phyloP scores from a whole-genome alignment of 495 filamentous ascomycete genomes.

The Penicillium lagena region DNA sequence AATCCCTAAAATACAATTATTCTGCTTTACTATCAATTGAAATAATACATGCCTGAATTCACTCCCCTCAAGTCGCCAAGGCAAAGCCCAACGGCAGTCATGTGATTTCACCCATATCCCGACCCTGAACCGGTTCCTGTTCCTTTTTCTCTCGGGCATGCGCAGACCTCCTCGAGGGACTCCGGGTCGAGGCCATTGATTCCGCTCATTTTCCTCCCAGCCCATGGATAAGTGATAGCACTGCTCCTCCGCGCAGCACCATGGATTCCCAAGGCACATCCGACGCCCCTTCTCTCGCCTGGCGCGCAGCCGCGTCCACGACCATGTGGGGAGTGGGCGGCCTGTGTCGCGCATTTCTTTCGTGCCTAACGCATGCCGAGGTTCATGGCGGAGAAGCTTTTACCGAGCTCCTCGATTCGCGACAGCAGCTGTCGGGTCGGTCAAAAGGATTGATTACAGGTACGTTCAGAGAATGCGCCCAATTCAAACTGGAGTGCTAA shows the following conservation, averaged over 20 bases:
- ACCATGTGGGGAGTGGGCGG: constrained; percentile 40
- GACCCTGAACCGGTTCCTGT: background rate
- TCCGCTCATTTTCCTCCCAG: too few species aligned
- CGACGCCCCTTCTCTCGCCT: constrained; percentile 35
- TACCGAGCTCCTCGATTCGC: constrained; percentile 64
- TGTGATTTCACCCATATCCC: constrained; percentile 10
- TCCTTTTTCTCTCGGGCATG: background rate
- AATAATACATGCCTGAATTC: too few species aligned
- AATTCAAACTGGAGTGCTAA: constrained; percentile 7
- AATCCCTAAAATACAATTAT: too few species aligned
- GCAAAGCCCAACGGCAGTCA: constrained; percentile 14
- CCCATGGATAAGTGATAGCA: constrained; percentile 25
- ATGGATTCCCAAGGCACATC: constrained; percentile 36
- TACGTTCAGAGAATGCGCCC: constrained; percentile 27
- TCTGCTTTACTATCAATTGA: too few species aligned
- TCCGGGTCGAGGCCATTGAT: too few species aligned
- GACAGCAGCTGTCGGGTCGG: constrained; percentile 61
- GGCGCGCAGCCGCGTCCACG: constrained; percentile 34
- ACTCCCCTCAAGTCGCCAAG: too few species aligned
- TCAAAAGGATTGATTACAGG: constrained; percentile 80
- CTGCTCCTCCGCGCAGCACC: constrained; percentile 17
- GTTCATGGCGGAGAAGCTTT: constrained; percentile 69
- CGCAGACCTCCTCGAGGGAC: too few species aligned
- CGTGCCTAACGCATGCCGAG: constrained; percentile 41
- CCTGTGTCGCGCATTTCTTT: constrained; percentile 42